Evolutionary conservation across 225 moss, liverwort and hornwort species (phyloP).

Genomic region (Polytrichum commune): DNA sequence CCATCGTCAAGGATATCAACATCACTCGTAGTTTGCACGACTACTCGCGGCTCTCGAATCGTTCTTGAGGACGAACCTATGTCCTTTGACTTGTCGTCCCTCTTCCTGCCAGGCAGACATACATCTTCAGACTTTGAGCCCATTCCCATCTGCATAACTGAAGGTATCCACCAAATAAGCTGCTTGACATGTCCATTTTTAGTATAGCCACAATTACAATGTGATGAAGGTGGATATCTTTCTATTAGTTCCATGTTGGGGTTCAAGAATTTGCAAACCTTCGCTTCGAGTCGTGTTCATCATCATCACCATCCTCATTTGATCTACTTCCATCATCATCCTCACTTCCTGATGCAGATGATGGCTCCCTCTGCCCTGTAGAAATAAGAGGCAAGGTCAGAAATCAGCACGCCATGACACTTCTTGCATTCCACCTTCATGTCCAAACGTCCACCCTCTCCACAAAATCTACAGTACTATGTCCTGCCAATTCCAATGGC

Average conservation of each 20-base stretch:
- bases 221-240: too few species aligned
- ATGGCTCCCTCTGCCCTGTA: conserved; percentile 39
- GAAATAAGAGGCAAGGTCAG: neutral
- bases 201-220: too few species aligned
- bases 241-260: too few species aligned
- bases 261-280: conserved; percentile 25
- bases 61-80: conserved; percentile 63
- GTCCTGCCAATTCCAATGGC: too few species aligned
- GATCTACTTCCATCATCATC: conserved; percentile 82
- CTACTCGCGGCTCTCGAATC: conserved; percentile 92
- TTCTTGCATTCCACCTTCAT: too few species aligned
- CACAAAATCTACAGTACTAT: too few species aligned
- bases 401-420: neutral
- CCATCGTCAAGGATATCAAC: conserved; percentile 97
- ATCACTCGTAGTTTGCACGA: conserved; percentile 93
- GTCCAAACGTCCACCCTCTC: too few species aligned
- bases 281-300: conserved; percentile 84
- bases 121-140: neutral
- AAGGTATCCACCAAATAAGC: neutral
- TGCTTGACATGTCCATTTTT: neutral
- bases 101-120: conserved; percentile 42
- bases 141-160: neutral
- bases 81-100: conserved; percentile 56
- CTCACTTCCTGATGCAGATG: conserved; percentile 70
- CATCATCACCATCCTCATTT: conserved; percentile 85